phyloP scores from a whole-genome alignment of 1,139 yeast genomes.

The Saccharomyces hybrid region DNA sequence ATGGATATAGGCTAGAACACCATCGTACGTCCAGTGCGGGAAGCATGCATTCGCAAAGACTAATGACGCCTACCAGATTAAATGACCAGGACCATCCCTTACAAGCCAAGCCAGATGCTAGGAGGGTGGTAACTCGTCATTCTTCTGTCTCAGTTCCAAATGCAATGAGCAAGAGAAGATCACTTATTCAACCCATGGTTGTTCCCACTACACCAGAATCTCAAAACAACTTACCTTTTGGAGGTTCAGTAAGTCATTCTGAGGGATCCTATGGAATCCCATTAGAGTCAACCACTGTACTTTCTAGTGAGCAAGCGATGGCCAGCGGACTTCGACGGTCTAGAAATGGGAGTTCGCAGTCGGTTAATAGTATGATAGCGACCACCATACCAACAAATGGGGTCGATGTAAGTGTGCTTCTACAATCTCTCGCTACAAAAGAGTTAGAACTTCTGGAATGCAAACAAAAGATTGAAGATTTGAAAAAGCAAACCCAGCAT shows the following conservation, averaged over 20 bases:
- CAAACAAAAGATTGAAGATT: conserved; percentile 28
- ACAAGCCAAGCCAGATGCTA: not conserved
- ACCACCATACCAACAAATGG: conserved; percentile 1
- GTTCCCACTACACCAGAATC: conserved; percentile 19
- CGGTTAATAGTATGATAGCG: not conserved
- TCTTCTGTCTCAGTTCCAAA: not conserved
- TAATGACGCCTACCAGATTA: conserved; percentile 10
- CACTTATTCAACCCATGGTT: conserved; percentile 29
- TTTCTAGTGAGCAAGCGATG: not conserved
- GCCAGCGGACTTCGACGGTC: conserved; percentile 4
- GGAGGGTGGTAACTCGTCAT: not conserved
- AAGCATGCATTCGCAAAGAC: conserved; percentile 5
- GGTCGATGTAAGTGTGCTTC: conserved; percentile 14
- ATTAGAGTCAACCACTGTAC: not conserved
- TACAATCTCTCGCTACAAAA: conserved; percentile 27
- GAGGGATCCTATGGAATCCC: not conserved
- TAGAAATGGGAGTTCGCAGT: conserved; percentile 6
- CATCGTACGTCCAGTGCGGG: not conserved
- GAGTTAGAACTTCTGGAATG: conserved; percentile 30
- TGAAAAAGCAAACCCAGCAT: conserved; percentile 19
- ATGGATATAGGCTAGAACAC: not conserved
- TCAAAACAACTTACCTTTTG: not conserved
- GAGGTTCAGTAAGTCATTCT: not conserved
- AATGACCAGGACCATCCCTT: conserved; percentile 12
- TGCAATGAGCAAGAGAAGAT: conserved; percentile 20